Conservation (phyloP, 2,329 filamentous ascomycete genomes). For the Kalaharituber pfeilii region DNA sequence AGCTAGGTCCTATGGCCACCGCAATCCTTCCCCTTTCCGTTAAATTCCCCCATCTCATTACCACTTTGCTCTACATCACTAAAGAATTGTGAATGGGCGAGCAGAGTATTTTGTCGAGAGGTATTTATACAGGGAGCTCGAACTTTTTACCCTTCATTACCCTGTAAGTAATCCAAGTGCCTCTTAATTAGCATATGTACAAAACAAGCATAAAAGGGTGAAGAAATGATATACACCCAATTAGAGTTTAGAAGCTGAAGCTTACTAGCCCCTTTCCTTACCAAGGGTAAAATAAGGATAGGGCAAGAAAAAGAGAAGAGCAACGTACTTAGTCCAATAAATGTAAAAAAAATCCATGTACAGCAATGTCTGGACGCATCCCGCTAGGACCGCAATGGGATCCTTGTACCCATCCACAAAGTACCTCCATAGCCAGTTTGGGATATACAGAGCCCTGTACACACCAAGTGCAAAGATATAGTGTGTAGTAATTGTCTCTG, state of each 20-base stretch:
- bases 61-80: no score
- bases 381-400: conserved; percentile 73
- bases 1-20: no score
- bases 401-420: conserved; percentile 64
- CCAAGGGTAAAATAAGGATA: conserved; percentile 5
- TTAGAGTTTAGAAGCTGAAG: no score
- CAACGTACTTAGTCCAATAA: conserved; percentile 77
- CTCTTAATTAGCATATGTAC: conserved; percentile 3
- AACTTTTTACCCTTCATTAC: conserved; percentile 79
- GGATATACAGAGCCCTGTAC: conserved; percentile 90
- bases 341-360: conserved; percentile 99
- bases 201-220: conserved; percentile 4
- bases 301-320: not conserved
- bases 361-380: conserved; percentile 78
- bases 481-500: conserved; percentile 97
- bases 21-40: no score
- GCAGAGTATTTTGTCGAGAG: no score
- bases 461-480: conserved; percentile 86
- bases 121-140: conserved; percentile 59
- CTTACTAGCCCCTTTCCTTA: not conserved
- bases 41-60: no score
- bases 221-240: not conserved
- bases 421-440: conserved; percentile 95
- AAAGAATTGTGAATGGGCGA: no score
- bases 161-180: conserved; percentile 23